These are phyloP conservation scores for Asclepias syriaca DNA, from an alignment of 257 asterid genomes.

Conservation along the genomic window DNA sequence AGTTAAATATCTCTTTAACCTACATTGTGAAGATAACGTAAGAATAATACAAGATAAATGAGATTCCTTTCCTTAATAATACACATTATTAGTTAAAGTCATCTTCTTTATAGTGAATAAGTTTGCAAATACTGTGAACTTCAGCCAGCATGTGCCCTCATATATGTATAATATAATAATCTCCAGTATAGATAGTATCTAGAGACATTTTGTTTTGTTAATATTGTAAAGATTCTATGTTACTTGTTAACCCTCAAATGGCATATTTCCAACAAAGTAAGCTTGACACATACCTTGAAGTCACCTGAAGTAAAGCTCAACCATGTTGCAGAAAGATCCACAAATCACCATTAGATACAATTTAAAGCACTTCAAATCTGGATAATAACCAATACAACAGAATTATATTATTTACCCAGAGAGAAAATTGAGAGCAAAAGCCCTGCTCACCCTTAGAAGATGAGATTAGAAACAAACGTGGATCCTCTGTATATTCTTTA, in stretches of 20 bases:
- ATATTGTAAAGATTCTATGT: background rate
- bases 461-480: conserved; percentile 61
- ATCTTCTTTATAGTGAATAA: background rate
- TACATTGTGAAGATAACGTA: conserved; percentile 21
- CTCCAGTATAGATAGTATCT: background rate
- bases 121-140: background rate
- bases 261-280: background rate
- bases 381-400: conserved; percentile 10
- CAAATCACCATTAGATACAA: conserved; percentile 22
- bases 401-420: conserved; percentile 15
- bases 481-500: conserved; percentile 54
- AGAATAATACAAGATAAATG: background rate
- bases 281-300: conserved; percentile 21
- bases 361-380: conserved; percentile 16
- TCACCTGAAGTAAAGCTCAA: conserved; percentile 19
- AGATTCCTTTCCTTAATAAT: background rate
- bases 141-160: background rate
- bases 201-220: background rate
- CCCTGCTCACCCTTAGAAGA: conserved; percentile 34
- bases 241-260: background rate
- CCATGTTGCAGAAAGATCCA: conserved; percentile 21
- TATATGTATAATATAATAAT: background rate
- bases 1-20: conserved; percentile 78
- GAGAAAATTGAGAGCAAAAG: conserved; percentile 10
- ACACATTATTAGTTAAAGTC: background rate